Evolutionary conservation across 225 moss, liverwort and hornwort genomes (phyloP), one percentile per base, ranked within the genome.

Genomic region (Sphagnum tenellum): DNA sequence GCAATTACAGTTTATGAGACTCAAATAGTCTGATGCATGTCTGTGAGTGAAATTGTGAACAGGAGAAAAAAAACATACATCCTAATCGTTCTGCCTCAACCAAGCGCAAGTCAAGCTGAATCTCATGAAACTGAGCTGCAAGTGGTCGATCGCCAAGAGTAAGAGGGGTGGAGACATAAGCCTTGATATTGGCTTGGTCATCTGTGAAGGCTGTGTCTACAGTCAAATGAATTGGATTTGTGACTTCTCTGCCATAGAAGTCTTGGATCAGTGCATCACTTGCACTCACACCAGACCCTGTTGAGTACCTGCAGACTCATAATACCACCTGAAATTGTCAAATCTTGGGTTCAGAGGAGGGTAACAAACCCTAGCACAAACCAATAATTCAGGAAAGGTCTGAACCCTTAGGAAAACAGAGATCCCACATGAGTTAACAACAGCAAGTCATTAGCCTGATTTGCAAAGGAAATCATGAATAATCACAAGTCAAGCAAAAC

Each of bases 71-170:
- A 7, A 12, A 73, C 78, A 68, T 91, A 94, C 94, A 98, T 74
- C 98, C 98, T 77, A 98, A 82, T 78, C 93, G 87, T 68, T 98
- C 98, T 7, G 98, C 98, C 81, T 98, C 98, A 50, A 98, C 75
- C 74, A 98, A 87, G 46, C 93, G 93, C 80, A 98, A 55, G 73
- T 98, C 98, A 14, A 98, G 82, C 70, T 98, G 98, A 70, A 98
- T 86, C 63, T 98, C 98, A 58, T 93, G 90, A 76, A 98, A 98
- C 69, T 98, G 98, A 13, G 98, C 90, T 13, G 93, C 98, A 9
- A 98, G 82, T 70, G 89, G 98, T 48, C 90, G 98, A 59, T 98
- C 93, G 50, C 89, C 90, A 66, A 98, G 93, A 64, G 90, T 90
- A 47, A 98, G 78, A 65, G 89, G 84, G 66, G 93, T 98, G 45